Conservation (phyloP, 148 eudicot species). For the Beta vulgaris region DNA sequence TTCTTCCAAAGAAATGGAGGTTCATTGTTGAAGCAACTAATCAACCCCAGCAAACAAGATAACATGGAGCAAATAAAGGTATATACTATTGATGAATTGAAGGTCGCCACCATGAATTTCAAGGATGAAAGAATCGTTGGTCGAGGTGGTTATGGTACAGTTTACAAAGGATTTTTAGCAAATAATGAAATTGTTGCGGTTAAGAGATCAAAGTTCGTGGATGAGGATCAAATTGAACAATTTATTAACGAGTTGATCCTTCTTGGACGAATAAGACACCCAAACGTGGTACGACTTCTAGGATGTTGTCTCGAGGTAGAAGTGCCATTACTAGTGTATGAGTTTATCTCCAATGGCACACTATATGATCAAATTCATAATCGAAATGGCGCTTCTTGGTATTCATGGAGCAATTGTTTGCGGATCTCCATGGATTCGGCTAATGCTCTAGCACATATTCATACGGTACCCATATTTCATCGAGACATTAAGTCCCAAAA, state of each 20-base stretch:
- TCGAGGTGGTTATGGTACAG: conserved; percentile 24
- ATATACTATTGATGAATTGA: conserved; percentile 3
- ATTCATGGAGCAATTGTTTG: conserved; percentile 10
- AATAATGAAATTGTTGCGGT: conserved; percentile 7
- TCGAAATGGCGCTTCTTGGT: neutral
- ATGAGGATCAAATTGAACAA: conserved; percentile 16
- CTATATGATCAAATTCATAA: neutral
- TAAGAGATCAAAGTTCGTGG: conserved; percentile 10
- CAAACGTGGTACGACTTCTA: conserved; percentile 17
- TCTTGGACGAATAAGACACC: conserved; percentile 5
- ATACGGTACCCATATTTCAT: conserved; percentile 15
- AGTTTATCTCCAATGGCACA: conserved; percentile 15
- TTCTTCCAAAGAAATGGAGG: conserved; percentile 26
- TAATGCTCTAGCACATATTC: conserved; percentile 5
- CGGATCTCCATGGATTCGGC: neutral
- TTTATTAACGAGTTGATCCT: conserved; percentile 18
- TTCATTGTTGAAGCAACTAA: conserved; percentile 7
- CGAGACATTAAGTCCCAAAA: conserved; percentile 14
- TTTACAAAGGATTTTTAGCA: conserved; percentile 9
- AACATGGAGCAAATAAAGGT: conserved; percentile 2
- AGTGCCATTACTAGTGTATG: conserved; percentile 19
- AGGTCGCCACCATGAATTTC: conserved; percentile 12
- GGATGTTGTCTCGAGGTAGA: conserved; percentile 24
- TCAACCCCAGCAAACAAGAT: neutral
- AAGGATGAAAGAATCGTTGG: conserved; percentile 9